Conservation (phyloP, 208 protist species). For the Leishmania aethiopica region DNA sequence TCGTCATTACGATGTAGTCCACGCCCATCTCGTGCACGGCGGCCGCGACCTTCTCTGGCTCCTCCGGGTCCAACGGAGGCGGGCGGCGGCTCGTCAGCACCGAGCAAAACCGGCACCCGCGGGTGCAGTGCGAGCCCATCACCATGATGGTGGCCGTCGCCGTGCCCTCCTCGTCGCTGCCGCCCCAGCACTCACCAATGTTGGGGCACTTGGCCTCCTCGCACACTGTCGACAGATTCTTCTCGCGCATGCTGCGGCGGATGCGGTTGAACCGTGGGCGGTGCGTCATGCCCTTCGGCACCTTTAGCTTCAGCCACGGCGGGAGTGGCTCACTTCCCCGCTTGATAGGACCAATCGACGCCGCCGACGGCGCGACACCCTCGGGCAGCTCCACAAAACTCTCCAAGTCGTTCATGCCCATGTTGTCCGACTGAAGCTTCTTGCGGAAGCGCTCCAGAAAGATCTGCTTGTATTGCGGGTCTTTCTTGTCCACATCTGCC, state of each 20-base stretch:
- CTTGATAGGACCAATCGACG: constrained; percentile 77
- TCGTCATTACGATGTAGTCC: constrained; percentile 99
- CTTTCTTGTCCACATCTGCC: constrained; percentile 42
- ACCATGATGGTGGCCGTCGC: constrained; percentile 99
- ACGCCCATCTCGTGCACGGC: constrained; percentile 96
- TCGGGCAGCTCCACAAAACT: constrained; percentile 83
- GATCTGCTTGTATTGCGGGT: constrained; percentile 65
- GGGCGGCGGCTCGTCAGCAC: constrained; percentile 95
- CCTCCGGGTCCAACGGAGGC: constrained; percentile 94
- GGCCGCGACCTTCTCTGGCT: constrained; percentile 94
- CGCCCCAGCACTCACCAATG: constrained; percentile 98
- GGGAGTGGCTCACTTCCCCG: constrained; percentile 86
- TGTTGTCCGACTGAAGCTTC: constrained; percentile 62
- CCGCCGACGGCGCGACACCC: constrained; percentile 53
- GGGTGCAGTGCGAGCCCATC: constrained; percentile 98
- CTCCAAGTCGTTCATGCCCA: constrained; percentile 76
- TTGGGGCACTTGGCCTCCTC: constrained; percentile 98
- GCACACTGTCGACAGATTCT: constrained; percentile 91
- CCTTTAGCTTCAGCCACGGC: constrained; percentile 92
- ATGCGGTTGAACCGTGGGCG: constrained; percentile 85
- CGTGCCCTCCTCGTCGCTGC: constrained; percentile 70
- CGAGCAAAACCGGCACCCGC: constrained; percentile 98
- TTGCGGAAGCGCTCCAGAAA: constrained; percentile 82
- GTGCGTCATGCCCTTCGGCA: constrained; percentile 82
- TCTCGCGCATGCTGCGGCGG: constrained; percentile 76